Conservation (phyloP, 208 protist species). For the Crithidia mellificae region DNA sequence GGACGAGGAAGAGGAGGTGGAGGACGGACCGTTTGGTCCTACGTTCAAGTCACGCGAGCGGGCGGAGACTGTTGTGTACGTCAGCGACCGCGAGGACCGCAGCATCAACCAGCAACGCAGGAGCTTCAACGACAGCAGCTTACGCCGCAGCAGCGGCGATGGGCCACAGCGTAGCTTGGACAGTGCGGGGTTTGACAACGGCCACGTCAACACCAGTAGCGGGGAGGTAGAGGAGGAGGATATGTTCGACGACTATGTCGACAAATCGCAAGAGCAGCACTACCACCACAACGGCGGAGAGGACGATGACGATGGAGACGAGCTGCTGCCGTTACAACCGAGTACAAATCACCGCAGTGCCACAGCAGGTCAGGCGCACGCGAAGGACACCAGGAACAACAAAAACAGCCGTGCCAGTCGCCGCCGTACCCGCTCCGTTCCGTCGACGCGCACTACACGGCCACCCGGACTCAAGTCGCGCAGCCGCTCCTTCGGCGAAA, state of each 20-base stretch:
- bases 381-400: not conserved
- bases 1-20: not conserved
- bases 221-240: not conserved
- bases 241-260: not conserved
- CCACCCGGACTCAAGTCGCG: conserved; percentile 25
- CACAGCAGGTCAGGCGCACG: too few relatives aligned
- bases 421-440: conserved; percentile 28
- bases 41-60: not conserved
- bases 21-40: not conserved
- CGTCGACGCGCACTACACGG: conserved; percentile 26
- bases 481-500: conserved; percentile 41
- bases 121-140: too few relatives aligned
- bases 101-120: too few relatives aligned
- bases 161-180: too few relatives aligned
- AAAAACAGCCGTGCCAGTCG: not conserved
- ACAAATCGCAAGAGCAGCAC: not conserved
- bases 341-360: too few relatives aligned
- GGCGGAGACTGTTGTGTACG: conserved; percentile 8
- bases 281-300: not conserved
- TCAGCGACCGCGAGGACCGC: conserved; percentile 5
- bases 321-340: not conserved
- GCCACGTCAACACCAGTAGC: too few relatives aligned
- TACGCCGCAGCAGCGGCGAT: not conserved
- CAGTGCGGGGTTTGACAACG: too few relatives aligned
- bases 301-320: not conserved